Conservation (phyloP, 2,329 filamentous ascomycete species). For the Sphaerostilbella broomeana region DNA sequence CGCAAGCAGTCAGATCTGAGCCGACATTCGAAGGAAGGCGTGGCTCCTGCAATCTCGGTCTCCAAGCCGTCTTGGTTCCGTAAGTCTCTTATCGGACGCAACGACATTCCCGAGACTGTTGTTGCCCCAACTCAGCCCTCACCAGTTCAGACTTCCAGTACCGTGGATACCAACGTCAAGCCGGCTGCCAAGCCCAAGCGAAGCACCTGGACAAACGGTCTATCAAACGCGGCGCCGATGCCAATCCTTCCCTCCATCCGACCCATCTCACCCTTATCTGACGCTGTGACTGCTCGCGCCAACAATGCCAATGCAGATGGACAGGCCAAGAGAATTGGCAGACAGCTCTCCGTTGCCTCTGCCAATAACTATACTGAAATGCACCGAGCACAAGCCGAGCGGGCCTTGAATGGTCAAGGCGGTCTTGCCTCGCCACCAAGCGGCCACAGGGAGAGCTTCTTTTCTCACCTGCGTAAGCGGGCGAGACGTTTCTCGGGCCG, state of each 20-base stretch:
- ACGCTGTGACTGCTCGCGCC: constrained; percentile 84
- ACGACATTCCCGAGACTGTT: constrained; percentile 60
- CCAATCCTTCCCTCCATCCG: constrained; percentile 91
- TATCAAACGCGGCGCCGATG: constrained; percentile 78
- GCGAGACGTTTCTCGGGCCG: constrained; percentile 88
- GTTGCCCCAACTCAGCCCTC: constrained; percentile 36
- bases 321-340: constrained; percentile 85
- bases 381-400: constrained; percentile 85
- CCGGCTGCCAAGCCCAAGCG: constrained; percentile 62
- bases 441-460: constrained; percentile 91
- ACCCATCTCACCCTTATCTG: constrained; percentile 93
- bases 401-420: constrained; percentile 75
- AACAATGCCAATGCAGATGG: constrained; percentile 62
- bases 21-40: constrained; percentile 56
- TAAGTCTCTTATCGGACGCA: constrained; percentile 81
- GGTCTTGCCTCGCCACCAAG: constrained; percentile 70
- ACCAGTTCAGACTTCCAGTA: constrained; percentile 36
- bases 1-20: constrained; percentile 84
- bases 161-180: constrained; percentile 31
- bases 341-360: constrained; percentile 87
- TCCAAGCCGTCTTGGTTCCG: constrained; percentile 96
- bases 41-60: constrained; percentile 51
- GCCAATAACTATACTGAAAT: constrained; percentile 89
- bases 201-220: constrained; percentile 86
- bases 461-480: constrained; percentile 91